These are phyloP conservation scores for Hygrocybe coccinea DNA, from an alignment of 768 basidiomycete species.

Conservation along the genomic window DNA sequence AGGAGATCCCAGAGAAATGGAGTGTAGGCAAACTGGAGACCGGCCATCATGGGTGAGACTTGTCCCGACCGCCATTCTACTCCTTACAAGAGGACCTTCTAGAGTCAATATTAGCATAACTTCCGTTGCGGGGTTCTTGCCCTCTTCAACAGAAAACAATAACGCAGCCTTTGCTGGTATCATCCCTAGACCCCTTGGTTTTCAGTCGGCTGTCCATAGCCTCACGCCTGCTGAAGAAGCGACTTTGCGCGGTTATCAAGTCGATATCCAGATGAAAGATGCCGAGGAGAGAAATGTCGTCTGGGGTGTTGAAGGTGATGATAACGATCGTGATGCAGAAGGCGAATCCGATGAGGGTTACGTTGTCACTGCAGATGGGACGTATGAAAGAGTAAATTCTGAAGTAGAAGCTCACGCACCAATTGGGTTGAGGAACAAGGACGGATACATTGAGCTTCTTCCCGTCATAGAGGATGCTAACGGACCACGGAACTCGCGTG, in stretches of 20 bases:
- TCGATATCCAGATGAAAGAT: conserved; percentile 57
- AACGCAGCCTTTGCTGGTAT: conserved; percentile 53
- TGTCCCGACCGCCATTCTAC: neutral
- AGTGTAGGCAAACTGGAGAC: conserved; percentile 64
- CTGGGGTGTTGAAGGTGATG: conserved; percentile 52
- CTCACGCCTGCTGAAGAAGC: conserved; percentile 60
- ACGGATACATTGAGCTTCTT: conserved; percentile 49
- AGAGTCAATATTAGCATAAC: conserved; percentile 70
- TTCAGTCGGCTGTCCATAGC: conserved; percentile 22
- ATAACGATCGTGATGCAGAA: conserved; percentile 50
- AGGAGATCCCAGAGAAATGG: conserved; percentile 71
- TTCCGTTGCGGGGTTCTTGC: conserved; percentile 70
- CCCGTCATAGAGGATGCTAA: conserved; percentile 4
- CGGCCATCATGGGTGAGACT: conserved; percentile 64
- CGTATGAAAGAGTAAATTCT: conserved; percentile 22
- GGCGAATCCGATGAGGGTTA: conserved; percentile 56
- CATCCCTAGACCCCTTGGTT: conserved; percentile 24
- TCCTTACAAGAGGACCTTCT: neutral
- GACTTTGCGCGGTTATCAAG: conserved; percentile 46
- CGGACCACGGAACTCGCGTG: neutral
- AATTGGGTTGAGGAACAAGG: conserved; percentile 53
- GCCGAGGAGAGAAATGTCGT: conserved; percentile 57
- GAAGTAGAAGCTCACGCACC: conserved; percentile 36
- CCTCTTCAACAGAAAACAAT: conserved; percentile 56
- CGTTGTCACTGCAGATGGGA: conserved; percentile 32